A percentile compares a stretch with the other conserved stretches of the same genome.
Conservation (phyloP, 2,329 filamentous ascomycete species). For the Cordyceps javanica region DNA sequence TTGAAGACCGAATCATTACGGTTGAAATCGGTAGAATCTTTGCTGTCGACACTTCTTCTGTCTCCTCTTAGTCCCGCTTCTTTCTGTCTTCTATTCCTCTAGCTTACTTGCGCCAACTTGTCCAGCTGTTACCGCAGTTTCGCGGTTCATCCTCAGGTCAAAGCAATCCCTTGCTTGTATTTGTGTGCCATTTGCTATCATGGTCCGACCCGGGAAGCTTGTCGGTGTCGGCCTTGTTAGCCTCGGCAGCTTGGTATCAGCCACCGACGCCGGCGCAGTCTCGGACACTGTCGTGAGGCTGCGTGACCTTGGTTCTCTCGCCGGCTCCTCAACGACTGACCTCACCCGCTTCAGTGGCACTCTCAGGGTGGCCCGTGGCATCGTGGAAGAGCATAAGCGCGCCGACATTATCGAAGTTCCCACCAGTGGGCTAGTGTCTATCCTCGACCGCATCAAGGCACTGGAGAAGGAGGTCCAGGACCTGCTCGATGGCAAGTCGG, state of each 20-base stretch:
- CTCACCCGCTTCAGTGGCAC: conserved; percentile 14
- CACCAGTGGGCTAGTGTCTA: conserved; percentile 19
- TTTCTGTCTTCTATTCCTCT: neutral
- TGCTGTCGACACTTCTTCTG: neutral
- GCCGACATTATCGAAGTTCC: conserved; percentile 22
- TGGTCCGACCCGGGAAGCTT: conserved; percentile 17
- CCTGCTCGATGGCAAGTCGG: conserved; percentile 18
- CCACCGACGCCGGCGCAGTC: neutral
- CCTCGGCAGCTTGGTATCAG: neutral
- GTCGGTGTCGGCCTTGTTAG: conserved; percentile 12
- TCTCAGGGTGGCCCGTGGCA: conserved; percentile 16
- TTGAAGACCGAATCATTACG: neutral
- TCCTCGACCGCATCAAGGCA: conserved; percentile 23
- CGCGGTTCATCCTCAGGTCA: neutral
- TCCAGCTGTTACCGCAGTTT: neutral
- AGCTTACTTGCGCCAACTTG: neutral
- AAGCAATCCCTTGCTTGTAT: neutral
- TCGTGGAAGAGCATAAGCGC: conserved; percentile 22
- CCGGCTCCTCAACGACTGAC: conserved; percentile 14
- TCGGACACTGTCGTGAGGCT: neutral
- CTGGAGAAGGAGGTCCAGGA: conserved; percentile 23
- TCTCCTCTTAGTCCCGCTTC: neutral
- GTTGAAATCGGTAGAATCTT: neutral
- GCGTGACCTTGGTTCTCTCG: neutral
- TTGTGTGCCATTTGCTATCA: conserved; percentile 15